A percentile compares a stretch with the other conserved stretches of the same genome.
phyloP scores from a whole-genome alignment of 78 protist species.

The Dictyostelium citrinum region DNA sequence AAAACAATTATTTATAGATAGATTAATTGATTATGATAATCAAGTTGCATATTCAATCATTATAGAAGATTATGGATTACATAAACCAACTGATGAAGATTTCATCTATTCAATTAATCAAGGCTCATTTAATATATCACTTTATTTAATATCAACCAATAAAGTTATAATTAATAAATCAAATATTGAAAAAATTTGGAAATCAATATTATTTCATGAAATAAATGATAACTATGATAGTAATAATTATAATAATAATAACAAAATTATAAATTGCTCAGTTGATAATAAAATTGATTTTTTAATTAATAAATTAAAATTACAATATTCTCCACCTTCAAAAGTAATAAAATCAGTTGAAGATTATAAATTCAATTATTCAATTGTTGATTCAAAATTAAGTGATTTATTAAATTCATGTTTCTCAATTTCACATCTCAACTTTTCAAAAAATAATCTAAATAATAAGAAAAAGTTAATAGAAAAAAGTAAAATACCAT shows the following conservation, averaged over 20 bases:
- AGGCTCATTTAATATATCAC: not conserved
- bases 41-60: not conserved
- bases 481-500: not conserved
- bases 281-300: not conserved
- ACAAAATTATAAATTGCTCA: not conserved
- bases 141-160: not conserved
- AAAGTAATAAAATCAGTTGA: not conserved
- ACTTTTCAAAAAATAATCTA: not conserved
- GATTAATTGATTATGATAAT: not conserved
- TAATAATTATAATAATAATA: not conserved
- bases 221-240: not conserved
- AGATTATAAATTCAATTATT: not conserved
- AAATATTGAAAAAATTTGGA: not conserved
- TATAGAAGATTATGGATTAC: not conserved
- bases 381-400: not conserved
- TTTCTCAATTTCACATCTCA: not conserved
- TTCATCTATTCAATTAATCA: not conserved
- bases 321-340: not conserved
- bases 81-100: not conserved
- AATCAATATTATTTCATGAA: not conserved
- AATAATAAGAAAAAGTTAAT: not conserved
- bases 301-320: not conserved
- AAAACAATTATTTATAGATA: not conserved
- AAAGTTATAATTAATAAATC: not conserved
- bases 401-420: not conserved